Conservation (phyloP, 2,329 filamentous ascomycete genomes). For the Aspergillus ruber region DNA sequence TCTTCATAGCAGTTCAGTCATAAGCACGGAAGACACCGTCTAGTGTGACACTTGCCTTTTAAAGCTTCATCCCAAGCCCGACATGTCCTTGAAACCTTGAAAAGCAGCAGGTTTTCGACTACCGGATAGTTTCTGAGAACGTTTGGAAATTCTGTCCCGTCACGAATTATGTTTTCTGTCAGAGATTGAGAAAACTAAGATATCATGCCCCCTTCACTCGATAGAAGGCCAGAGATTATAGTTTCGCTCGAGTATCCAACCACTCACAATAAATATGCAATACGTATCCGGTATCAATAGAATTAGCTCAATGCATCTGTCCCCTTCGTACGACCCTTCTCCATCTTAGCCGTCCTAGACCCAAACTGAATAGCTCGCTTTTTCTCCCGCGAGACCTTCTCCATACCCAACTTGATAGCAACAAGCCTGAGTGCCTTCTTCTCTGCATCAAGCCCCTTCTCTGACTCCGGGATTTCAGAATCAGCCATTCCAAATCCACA, state of each 20-base stretch:
- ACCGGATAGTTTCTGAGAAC: no score
- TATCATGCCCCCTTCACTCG: no score
- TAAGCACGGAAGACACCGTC: no score
- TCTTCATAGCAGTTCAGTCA: no score
- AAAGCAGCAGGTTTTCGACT: no score
- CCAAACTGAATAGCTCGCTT: conserved; percentile 89
- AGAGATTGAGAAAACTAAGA: no score
- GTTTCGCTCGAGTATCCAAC: not conserved
- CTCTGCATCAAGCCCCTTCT: conserved; percentile 57
- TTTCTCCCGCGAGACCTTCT: conserved; percentile 70
- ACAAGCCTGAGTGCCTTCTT: conserved; percentile 76
- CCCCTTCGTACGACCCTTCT: conserved; percentile 58
- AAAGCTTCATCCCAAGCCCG: no score
- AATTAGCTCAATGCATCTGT: conserved; percentile 48
- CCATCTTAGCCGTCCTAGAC: conserved; percentile 76
- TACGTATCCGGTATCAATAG: not conserved
- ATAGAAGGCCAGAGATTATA: no score
- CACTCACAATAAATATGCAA: not conserved
- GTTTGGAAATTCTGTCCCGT: no score
- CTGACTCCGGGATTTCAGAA: conserved; percentile 17
- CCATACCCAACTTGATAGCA: conserved; percentile 67
- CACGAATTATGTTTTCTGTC: no score
- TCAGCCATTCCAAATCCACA: conserved; percentile 67
- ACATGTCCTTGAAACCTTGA: no score
- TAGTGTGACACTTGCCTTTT: no score